These are phyloP conservation scores for Actinidia polygama DNA, from an alignment of 179 eudicot genomes.

Conservation along the genomic window DNA sequence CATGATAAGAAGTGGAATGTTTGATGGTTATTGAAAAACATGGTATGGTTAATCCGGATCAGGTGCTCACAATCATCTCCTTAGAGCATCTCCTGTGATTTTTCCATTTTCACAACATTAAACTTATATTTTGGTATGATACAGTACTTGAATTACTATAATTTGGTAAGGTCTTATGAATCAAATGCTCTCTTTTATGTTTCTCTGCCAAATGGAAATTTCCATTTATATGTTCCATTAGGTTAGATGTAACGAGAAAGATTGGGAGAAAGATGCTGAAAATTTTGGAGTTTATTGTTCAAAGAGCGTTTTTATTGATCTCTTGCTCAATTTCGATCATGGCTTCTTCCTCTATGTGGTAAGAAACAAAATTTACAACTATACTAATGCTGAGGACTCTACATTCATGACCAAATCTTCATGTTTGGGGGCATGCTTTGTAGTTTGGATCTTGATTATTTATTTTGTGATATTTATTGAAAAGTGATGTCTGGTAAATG, in stretches of 20 bases:
- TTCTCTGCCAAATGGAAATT: not conserved
- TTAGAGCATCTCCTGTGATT: not conserved
- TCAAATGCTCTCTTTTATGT: no score
- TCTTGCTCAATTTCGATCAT: not conserved
- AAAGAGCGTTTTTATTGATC: not conserved
- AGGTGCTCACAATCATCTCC: not conserved
- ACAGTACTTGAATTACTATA: no score
- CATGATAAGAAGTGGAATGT: not conserved
- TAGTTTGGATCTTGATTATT: not conserved
- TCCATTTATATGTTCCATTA: not conserved
- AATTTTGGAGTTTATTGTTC: not conserved
- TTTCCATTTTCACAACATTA: not conserved
- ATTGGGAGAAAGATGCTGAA: not conserved
- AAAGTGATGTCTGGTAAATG: not conserved
- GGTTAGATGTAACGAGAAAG: not conserved
- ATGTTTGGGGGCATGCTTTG: not conserved
- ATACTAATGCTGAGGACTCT: not conserved
- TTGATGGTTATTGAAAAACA: not conserved
- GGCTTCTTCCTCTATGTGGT: not conserved
- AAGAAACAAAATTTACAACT: not conserved
- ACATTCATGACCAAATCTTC: not conserved
- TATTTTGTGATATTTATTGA: not conserved
- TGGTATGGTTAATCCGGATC: not conserved
- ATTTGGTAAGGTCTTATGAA: no score
- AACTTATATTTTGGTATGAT: no score